phyloP scores from a whole-genome alignment of 768 basidiomycete species.

The Serendipita vermifera region DNA sequence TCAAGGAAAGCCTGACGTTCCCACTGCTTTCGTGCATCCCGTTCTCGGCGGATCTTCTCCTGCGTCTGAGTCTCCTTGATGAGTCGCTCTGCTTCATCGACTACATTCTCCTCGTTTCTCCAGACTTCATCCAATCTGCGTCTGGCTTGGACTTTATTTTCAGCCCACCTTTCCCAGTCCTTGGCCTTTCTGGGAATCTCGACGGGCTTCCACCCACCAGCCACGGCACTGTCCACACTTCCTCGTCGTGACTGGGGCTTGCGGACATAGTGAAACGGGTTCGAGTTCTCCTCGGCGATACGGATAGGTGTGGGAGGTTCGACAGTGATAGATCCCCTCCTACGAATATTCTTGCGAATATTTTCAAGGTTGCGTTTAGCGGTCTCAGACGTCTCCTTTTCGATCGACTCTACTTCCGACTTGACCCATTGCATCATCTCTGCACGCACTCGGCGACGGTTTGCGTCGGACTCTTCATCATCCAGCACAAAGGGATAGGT shows the following conservation, averaged over 20 bases:
- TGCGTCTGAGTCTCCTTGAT: slow-evolving; percentile 8
- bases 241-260: background rate
- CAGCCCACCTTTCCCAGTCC: slow-evolving; percentile 2
- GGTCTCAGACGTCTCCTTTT: background rate
- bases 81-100: background rate
- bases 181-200: background rate
- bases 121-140: background rate
- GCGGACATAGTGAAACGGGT: background rate
- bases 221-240: background rate
- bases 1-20: slow-evolving; percentile 9
- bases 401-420: background rate
- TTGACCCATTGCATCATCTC: background rate
- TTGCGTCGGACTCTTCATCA: background rate
- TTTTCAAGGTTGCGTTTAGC: background rate
- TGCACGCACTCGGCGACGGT: background rate
- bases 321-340: background rate
- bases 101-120: background rate
- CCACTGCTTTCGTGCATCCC: slow-evolving; percentile 11
- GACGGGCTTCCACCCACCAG: background rate
- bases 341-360: background rate
- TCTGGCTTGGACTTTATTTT: background rate
- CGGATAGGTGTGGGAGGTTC: background rate
- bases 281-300: background rate
- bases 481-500: background rate
- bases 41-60: slow-evolving; percentile 9